A percentile compares a stretch with the other conserved stretches of the same genome.
Conservation (phyloP, 768 basidiomycete species). For the Postia placenta region DNA sequence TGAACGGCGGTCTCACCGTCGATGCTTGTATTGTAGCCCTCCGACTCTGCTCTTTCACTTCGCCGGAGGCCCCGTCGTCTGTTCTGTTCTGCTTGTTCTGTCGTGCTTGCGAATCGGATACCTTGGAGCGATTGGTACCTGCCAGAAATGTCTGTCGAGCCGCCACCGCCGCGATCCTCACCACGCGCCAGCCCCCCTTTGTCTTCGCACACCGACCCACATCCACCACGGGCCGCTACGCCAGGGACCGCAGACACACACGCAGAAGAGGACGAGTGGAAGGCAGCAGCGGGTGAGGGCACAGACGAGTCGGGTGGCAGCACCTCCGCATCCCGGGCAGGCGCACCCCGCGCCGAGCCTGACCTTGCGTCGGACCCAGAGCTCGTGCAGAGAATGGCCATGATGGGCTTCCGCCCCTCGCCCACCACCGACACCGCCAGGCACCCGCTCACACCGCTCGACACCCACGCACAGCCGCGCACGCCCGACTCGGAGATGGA, state of each 20-base stretch:
- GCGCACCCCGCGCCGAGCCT: no score
- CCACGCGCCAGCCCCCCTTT: background rate
- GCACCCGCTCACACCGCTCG: constrained; percentile 3
- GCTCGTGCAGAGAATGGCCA: constrained; percentile 7
- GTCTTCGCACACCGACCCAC: no score
- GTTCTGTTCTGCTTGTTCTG: no score
- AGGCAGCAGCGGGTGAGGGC: no score
- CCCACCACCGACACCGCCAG: constrained; percentile 5
- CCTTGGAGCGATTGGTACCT: no score
- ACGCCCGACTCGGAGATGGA: constrained; percentile 4
- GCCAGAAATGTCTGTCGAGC: background rate
- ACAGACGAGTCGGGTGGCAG: no score
- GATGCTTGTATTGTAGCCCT: background rate
- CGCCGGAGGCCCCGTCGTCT: no score
- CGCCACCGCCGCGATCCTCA: background rate
- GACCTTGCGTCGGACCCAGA: no score
- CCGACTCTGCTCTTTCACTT: no score
- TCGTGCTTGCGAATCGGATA: no score
- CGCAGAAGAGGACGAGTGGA: background rate
- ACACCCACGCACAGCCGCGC: background rate
- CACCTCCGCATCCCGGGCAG: no score
- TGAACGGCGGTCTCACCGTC: background rate
- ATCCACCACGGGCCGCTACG: background rate
- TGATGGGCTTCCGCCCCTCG: constrained; percentile 6
- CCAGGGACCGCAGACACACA: background rate